Percentiles rank a stretch among this genome's conserved stretches.
phyloP scores from a whole-genome alignment of 2,329 filamentous ascomycete genomes.

The Fusarium ramigenum region DNA sequence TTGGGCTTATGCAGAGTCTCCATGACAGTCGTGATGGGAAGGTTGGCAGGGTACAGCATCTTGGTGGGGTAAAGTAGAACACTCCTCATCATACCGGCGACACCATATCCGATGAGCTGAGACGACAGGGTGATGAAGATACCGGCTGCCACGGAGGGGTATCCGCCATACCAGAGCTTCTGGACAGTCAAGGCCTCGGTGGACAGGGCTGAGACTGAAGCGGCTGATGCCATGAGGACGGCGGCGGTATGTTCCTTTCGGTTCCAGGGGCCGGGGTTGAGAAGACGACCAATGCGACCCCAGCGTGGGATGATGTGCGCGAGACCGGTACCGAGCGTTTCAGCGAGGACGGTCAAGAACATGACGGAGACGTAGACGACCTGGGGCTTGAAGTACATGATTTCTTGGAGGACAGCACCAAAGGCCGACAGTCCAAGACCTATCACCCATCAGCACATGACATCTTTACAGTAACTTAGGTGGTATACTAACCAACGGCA shows the following conservation, averaged over 20 bases:
- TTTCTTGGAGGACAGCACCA: constrained; percentile 35
- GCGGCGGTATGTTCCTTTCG: constrained; percentile 48
- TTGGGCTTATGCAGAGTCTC: constrained; percentile 43
- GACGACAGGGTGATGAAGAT: constrained; percentile 59
- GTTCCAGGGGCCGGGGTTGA: constrained; percentile 34
- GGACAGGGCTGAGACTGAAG: constrained; percentile 44
- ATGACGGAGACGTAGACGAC: constrained; percentile 37
- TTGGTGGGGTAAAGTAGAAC: constrained; percentile 58
- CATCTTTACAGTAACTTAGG: background rate
- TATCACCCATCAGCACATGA: background rate
- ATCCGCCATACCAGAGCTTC: constrained; percentile 56
- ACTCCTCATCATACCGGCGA: constrained; percentile 58
- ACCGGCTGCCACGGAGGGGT: constrained; percentile 46
- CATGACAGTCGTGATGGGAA: constrained; percentile 45
- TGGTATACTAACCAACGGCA: constrained; percentile 24
- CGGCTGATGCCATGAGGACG: constrained; percentile 55
- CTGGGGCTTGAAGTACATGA: constrained; percentile 41
- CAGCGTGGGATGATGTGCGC: constrained; percentile 22
- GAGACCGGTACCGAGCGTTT: constrained; percentile 19
- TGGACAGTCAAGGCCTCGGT: constrained; percentile 57
- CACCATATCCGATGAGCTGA: constrained; percentile 59
- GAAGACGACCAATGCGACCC: constrained; percentile 15
- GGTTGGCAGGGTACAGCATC: constrained; percentile 48
- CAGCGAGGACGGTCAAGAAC: constrained; percentile 37
- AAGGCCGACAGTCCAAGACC: constrained; percentile 36